phyloP scores from a whole-genome alignment of 805 yeast species.

The Clavispora phyllophila region DNA sequence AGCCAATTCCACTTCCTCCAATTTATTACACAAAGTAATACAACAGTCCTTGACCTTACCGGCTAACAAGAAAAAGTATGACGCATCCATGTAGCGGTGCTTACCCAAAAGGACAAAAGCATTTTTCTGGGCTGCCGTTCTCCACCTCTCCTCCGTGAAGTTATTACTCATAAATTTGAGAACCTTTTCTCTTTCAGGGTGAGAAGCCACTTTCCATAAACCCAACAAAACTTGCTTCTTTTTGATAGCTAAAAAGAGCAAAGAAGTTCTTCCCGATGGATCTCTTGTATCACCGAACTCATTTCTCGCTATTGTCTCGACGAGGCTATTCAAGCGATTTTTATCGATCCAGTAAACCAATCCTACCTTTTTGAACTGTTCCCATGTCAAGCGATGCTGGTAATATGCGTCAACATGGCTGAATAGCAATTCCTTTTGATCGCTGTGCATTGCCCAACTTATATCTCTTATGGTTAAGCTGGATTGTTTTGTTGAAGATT shows the following conservation, averaged over 20 bases:
- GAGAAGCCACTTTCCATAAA: slow-evolving; percentile 76
- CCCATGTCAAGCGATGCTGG: slow-evolving; percentile 53
- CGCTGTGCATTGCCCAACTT: slow-evolving; percentile 83
- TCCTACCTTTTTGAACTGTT: slow-evolving; percentile 52
- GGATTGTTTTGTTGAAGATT: slow-evolving; percentile 43
- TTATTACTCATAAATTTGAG: slow-evolving; percentile 71
- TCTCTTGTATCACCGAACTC: slow-evolving; percentile 62
- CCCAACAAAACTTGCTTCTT: slow-evolving; percentile 75
- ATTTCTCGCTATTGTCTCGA: slow-evolving; percentile 69
- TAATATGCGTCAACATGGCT: slow-evolving; percentile 42
- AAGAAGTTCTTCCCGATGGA: slow-evolving; percentile 63
- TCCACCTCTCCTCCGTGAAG: slow-evolving; percentile 73
- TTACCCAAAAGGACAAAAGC: slow-evolving; percentile 88
- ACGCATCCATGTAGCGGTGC: slow-evolving; percentile 83
- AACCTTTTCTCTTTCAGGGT: slow-evolving; percentile 81
- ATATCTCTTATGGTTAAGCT: slow-evolving; percentile 73
- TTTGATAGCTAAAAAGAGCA: slow-evolving; percentile 71
- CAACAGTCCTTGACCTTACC: slow-evolving; percentile 73
- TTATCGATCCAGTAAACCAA: slow-evolving; percentile 61
- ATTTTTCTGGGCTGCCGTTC: slow-evolving; percentile 82
- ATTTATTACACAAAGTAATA: slow-evolving; percentile 62
- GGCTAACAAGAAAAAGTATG: slow-evolving; percentile 79
- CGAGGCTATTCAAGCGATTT: slow-evolving; percentile 29
- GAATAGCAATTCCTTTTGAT: slow-evolving; percentile 63
- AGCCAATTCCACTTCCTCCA: slow-evolving; percentile 69